Evolutionary conservation across 768 basidiomycete species (phyloP), one percentile per base, ranked within the genome.

Genomic region (Mycena haematopus): DNA sequence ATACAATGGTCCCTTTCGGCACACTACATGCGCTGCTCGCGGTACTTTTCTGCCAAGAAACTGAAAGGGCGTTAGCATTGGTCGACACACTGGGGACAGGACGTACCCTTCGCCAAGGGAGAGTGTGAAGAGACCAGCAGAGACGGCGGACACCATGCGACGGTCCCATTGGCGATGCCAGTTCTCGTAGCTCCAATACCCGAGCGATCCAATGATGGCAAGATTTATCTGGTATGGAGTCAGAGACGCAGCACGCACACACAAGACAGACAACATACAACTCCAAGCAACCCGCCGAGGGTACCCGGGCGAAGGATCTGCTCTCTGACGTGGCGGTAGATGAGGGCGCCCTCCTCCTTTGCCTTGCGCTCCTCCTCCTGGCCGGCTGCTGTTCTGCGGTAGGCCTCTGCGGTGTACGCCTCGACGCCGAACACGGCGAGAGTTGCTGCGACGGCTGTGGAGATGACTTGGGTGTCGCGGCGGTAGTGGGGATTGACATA

Each of bases 111-210:
- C 91, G 36, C 84, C 82, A 21, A 84, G 82, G 77, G 84, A 86
- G 15, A 94, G 75, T 3, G 84, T 75, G 31, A 90, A 63, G 10
- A 93, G 71, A 6, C 87, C 88, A 38, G 83, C 80, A 8, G 84
- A 77, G 22, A 89, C 75, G 4, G 84, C 80, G 7, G 84, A 84
- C 11, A 92, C 82, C 8, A 79, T 72, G 19, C 86, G 82, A 56
- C 83, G 76, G 72, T 92, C 88, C 91, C 91, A 92, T 1, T 84
- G 81, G 35, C 74, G 74, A 63, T 90, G 77, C 89, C 91, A 92
- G 72, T 91, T 81, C 49, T 74, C 70, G 73, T 90, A 92, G 0
- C 80, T 79, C 60, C 83, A 74, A 72, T 89, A 93, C 2, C 88
- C 88, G 15, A 91, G 74, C 19, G 81, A 73, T 3, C 87, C 86